phyloP scores from a whole-genome alignment of 805 yeast genomes.

The Groenewaldozyma salmanticensis region DNA sequence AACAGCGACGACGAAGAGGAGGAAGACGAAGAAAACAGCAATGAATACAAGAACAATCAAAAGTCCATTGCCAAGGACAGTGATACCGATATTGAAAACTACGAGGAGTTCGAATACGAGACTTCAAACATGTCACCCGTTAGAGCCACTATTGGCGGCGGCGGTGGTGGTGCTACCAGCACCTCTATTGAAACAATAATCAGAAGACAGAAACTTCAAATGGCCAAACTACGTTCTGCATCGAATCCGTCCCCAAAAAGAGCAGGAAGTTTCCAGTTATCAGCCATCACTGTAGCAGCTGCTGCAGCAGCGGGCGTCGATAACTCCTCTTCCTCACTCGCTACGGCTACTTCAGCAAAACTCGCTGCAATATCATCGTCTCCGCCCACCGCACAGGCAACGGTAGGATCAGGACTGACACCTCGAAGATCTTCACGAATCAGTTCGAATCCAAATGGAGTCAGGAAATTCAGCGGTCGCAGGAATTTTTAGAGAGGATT shows the following conservation, averaged over 20 bases:
- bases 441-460: background rate
- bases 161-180: too few species aligned
- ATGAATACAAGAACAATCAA: too few species aligned
- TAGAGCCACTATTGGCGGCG: too few species aligned
- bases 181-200: background rate
- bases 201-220: background rate
- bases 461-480: background rate
- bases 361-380: too few species aligned
- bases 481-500: too few species aligned
- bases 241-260: background rate
- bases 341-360: too few species aligned
- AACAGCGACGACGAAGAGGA: constrained; percentile 6
- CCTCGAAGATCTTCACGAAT: background rate
- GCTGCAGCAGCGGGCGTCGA: too few species aligned
- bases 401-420: background rate
- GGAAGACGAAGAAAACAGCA: background rate
- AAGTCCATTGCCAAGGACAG: too few species aligned
- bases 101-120: background rate
- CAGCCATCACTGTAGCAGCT: background rate
- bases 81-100: too few species aligned
- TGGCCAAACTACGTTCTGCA: background rate
- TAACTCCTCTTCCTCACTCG: too few species aligned
- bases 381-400: background rate
- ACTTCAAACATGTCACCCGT: background rate
- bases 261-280: background rate